These are phyloP conservation scores for Phalaenopsis equestris DNA, from an alignment of 106 monocot genomes.

Conservation along the genomic window DNA sequence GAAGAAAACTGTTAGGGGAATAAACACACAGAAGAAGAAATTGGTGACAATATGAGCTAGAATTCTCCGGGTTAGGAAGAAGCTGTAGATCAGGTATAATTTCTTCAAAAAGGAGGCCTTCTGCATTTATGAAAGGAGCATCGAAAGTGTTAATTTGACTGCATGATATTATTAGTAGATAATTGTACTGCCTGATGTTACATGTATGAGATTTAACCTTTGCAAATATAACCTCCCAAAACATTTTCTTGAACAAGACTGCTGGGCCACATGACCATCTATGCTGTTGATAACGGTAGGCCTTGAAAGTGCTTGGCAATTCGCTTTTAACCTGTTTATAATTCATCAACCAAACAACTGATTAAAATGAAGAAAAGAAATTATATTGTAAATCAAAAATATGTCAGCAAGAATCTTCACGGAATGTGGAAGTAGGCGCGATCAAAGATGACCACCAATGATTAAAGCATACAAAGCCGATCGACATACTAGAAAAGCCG, in stretches of 20 bases:
- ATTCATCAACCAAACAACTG: not conserved
- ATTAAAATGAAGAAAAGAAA: too few species aligned
- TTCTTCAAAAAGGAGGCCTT: conserved; percentile 55
- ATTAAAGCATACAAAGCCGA: too few species aligned
- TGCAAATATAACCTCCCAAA: conserved; percentile 35
- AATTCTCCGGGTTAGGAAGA: conserved; percentile 71
- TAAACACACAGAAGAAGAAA: conserved; percentile 67
- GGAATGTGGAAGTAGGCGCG: too few species aligned
- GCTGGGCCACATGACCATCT: conserved; percentile 62
- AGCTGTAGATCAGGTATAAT: conserved; percentile 50
- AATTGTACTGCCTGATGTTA: too few species aligned
- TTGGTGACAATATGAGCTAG: conserved; percentile 59
- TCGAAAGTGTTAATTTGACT: too few species aligned
- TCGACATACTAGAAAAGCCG: too few species aligned
- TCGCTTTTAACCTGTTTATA: conserved; percentile 37
- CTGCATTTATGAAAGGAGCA: conserved; percentile 7
- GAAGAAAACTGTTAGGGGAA: conserved; percentile 39
- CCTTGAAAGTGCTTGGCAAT: conserved; percentile 50
- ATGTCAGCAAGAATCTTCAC: too few species aligned
- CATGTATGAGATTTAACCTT: conserved; percentile 32
- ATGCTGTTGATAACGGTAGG: conserved; percentile 51
- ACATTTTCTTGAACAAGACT: conserved; percentile 71
- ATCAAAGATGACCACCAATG: too few species aligned
- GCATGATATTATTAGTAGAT: too few species aligned
- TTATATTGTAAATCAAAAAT: too few species aligned